Evolutionary conservation across 768 basidiomycete genomes (phyloP), one percentile per base, ranked within the genome.

Genomic region (Gymnopilus dilepis): DNA sequence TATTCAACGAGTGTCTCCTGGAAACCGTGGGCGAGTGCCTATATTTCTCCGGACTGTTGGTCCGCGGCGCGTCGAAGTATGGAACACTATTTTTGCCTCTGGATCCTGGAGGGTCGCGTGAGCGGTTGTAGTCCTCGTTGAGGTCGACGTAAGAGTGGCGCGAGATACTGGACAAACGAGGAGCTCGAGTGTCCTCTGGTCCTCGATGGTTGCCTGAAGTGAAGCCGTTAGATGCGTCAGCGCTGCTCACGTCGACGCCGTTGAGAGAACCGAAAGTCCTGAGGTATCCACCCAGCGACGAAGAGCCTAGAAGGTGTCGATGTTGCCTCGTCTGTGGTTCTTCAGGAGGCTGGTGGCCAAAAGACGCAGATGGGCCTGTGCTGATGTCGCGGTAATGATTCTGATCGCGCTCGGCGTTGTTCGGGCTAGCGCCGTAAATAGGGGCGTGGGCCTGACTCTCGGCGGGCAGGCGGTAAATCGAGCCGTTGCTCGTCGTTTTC

Each of bases 41-140:
- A 47, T 61, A 64, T 37, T 66, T 65, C 54, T 68, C 70, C 11
- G 69, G 70, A 31, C 68, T 69, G 38, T 22, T 22, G 21, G 62
- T 65, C 34, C 65, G 57, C 21, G 45, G 48, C 9, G 22, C 41
- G 24, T 58, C 52, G n/a, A 34, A 30, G 15, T 58, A 48, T 28
- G 37, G 7, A 21, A 31, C 43, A 15, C 51, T 48, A 34, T 42
- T 60, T 47, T 45, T 47, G 48, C 24, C 22, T 40, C 26, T 40
- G 34, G 19, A 15, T 52, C 47, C 59, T 17, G 34, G 47, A 41
- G 40, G 9, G 48, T 56, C 57, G 53, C 53, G 55, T 41, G 55
- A 57, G 28, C 30, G 55, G 63, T 50, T 42, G 26, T 34, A 43
- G 19, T 66, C 45, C 12, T 45, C 37, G 45, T 34, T 28, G 26